Base-by-base conservation (phyloP, 1,284 basidiomycete genomes). In the Porodaedalea pini region DNA sequence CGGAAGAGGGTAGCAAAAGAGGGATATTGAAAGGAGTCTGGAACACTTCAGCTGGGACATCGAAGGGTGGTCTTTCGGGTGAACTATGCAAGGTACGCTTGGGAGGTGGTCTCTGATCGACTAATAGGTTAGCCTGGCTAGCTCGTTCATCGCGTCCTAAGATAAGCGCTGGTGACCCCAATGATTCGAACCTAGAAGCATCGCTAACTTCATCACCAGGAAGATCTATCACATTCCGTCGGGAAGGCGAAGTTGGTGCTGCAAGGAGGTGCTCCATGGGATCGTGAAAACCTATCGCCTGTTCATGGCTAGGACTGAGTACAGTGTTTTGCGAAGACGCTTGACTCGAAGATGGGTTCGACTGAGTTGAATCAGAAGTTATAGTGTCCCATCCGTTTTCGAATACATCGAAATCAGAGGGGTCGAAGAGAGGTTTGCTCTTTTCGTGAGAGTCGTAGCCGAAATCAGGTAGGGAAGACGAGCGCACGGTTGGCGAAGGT, bases 391-490 rank as follows among this genome's bases (percentile, higher is more conserved):
- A 59, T 27, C 48, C 54, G 39, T 55, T 59, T 29, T 59, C 45
- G 45, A 59, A 55, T 6, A 59, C 58, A 39, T 59, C 53, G 49
- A 59, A 59, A 51, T 44, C 36, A n/a, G 58, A 55, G 4, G 52
- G 58, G 17, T 55, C 40, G 27, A 59, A 44, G 21, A 51, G 47
- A 39, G 53, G 49, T 31, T 51, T 53, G 19, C 34, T 40, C 40
- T 34, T 43, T 6, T 57, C 49, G 17, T n/a, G 8, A n/a, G 41
- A 19, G 23, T 49, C 34, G 8, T 54, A 31, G n/a, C 39, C 45
- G 11, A 54, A 19, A n/a, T 54, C 57, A 17, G 44, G 51, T 23
- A 57, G 32, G 2, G 57, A 54, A n/a, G 52, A 49, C 4, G 41
- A 48, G 4, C 44, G 34, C 17, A 49, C 27, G 15, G 40, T 44